phyloP scores from a whole-genome alignment of 345 rosid species.

The Hibiscus tridactylites region DNA sequence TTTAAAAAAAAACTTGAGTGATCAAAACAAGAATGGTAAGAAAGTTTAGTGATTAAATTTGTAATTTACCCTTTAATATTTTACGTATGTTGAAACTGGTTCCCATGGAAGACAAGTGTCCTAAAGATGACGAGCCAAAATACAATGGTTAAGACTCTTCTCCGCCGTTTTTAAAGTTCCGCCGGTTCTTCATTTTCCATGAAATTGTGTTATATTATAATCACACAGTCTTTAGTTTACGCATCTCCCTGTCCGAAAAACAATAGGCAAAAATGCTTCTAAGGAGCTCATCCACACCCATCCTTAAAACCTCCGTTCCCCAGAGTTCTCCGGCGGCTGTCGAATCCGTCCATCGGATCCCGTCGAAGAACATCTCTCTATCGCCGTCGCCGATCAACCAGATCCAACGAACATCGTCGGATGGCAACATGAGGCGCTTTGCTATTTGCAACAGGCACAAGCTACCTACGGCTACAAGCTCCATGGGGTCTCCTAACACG shows the following conservation, averaged over 20 bases:
- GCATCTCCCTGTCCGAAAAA: background rate
- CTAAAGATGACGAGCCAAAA: background rate
- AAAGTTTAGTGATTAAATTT: no score
- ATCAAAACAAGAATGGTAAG: no score
- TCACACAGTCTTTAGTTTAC: background rate
- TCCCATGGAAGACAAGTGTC: background rate
- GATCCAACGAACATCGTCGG: constrained; percentile 20
- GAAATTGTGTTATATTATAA: background rate
- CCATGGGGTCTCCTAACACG: constrained; percentile 1
- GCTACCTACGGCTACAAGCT: background rate
- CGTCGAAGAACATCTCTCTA: constrained; percentile 13
- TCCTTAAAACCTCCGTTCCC: constrained; percentile 9
- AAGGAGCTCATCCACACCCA: constrained; percentile 32
- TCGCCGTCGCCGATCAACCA: constrained; percentile 12
- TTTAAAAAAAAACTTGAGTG: no score
- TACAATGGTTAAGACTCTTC: background rate
- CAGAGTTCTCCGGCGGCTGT: constrained; percentile 10
- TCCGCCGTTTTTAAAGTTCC: background rate
- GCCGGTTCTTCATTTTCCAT: background rate
- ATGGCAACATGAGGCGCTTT: constrained; percentile 17
- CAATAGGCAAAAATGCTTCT: constrained; percentile 23
- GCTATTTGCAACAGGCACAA: constrained; percentile 10
- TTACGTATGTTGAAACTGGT: background rate
- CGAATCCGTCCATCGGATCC: constrained; percentile 7
- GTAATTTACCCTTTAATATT: no score